Conservation (phyloP, 805 yeast genomes). For the Wickerhamomyces subpelliculosus region DNA sequence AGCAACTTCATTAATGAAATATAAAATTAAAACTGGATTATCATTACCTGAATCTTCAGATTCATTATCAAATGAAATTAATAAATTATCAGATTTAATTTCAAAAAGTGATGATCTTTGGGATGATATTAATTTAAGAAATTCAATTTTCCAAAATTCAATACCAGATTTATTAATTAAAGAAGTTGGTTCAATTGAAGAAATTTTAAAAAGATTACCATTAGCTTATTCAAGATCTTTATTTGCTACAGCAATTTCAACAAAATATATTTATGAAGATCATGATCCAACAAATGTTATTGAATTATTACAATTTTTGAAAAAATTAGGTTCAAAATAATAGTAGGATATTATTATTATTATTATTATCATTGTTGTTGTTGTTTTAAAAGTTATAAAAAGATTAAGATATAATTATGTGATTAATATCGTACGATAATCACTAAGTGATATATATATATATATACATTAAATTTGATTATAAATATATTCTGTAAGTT, state of each 20-base stretch:
- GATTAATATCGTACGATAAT: too few species aligned
- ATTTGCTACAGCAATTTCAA: slow-evolving; percentile 34
- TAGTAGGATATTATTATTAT: not conserved
- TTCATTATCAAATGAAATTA: slow-evolving; percentile 73
- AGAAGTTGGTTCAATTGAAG: slow-evolving; percentile 67
- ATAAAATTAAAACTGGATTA: slow-evolving; percentile 55
- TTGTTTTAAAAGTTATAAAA: too few species aligned
- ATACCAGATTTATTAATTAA: slow-evolving; percentile 68
- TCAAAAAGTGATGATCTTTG: slow-evolving; percentile 81
- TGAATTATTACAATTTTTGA: slow-evolving; percentile 22
- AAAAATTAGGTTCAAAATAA: slow-evolving; percentile 1
- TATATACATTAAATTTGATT: too few species aligned
- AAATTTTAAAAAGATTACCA: slow-evolving; percentile 73
- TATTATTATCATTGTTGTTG: not conserved
- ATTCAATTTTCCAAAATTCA: slow-evolving; percentile 67
- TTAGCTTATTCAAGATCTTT: slow-evolving; percentile 81
- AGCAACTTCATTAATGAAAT: slow-evolving; percentile 81
- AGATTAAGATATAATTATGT: too few species aligned
- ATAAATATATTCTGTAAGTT: not conserved
- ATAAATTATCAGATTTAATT: slow-evolving; percentile 79
- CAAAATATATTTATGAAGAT: slow-evolving; percentile 21
- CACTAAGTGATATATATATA: too few species aligned
- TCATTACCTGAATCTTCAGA: slow-evolving; percentile 69
- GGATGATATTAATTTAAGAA: slow-evolving; percentile 69
- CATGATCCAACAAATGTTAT: slow-evolving; percentile 22